Percentiles rank a stretch among this genome's conserved stretches.
phyloP scores from a whole-genome alignment of 345 rosid genomes.

The Microcos paniculata region DNA sequence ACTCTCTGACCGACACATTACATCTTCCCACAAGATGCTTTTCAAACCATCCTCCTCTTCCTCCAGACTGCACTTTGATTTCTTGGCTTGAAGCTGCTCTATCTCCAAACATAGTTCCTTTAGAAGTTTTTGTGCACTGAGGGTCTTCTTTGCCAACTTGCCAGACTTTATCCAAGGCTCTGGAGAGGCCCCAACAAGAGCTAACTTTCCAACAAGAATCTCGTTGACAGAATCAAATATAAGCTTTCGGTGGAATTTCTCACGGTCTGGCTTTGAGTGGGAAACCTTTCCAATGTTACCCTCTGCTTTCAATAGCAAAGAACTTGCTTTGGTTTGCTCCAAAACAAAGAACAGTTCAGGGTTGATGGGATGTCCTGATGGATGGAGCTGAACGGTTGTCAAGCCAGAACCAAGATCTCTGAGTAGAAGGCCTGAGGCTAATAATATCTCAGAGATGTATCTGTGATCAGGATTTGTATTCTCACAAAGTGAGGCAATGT shows the following conservation, averaged over 20 bases:
- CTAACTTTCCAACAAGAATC: constrained; percentile 66
- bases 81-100: constrained; percentile 57
- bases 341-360: constrained; percentile 85
- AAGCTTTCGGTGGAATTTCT: constrained; percentile 70
- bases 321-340: constrained; percentile 81
- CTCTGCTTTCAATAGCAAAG: constrained; percentile 47
- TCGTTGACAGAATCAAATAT: constrained; percentile 87
- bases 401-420: constrained; percentile 66
- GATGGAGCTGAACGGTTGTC: constrained; percentile 72
- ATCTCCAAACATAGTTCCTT: constrained; percentile 69
- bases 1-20: constrained; percentile 53
- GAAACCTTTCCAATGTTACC: constrained; percentile 26
- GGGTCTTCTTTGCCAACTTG: constrained; percentile 52
- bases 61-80: constrained; percentile 37
- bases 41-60: constrained; percentile 64
- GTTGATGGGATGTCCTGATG: constrained; percentile 86
- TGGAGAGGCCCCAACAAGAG: constrained; percentile 31
- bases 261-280: constrained; percentile 36
- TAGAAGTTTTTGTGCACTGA: constrained; percentile 74
- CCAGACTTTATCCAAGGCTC: constrained; percentile 55
- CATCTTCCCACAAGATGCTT: constrained; percentile 63
- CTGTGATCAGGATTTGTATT: constrained; percentile 82
- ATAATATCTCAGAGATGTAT: constrained; percentile 87
- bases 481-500: constrained; percentile 91
- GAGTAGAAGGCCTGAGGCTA: constrained; percentile 94